phyloP scores from a whole-genome alignment of 2,329 filamentous ascomycete genomes.

The Pseudogymnoascus sp. region DNA sequence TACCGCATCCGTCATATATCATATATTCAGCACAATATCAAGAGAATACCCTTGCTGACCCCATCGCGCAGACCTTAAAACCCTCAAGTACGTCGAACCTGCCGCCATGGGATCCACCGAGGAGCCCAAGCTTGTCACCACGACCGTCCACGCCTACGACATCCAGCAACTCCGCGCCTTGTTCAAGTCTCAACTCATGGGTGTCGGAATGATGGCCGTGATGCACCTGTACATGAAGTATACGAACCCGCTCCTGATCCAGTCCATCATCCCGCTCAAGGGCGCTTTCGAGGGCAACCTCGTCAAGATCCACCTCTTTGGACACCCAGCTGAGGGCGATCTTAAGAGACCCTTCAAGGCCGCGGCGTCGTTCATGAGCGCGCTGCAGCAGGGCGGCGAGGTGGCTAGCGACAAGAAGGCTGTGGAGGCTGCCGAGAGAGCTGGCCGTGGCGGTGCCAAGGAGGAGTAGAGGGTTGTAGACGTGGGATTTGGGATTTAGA shows the following conservation, averaged over 20 bases:
- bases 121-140: conserved; percentile 92
- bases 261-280: conserved; percentile 98
- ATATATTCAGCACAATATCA: neutral
- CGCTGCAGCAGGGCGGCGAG: conserved; percentile 54
- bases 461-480: conserved; percentile 47
- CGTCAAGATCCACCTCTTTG: conserved; percentile 89
- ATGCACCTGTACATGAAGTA: conserved; percentile 99
- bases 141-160: conserved; percentile 94
- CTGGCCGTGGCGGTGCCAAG: conserved; percentile 62
- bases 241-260: conserved; percentile 97
- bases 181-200: conserved; percentile 90
- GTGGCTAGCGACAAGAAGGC: conserved; percentile 86
- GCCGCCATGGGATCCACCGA: conserved; percentile 86
- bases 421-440: conserved; percentile 69
- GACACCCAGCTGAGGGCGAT: conserved; percentile 77
- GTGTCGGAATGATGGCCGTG: conserved; percentile 92
- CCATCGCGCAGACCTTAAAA: conserved; percentile 69
- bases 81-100: conserved; percentile 97
- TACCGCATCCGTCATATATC: neutral
- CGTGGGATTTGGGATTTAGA: neutral
- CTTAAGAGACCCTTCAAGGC: conserved; percentile 95
- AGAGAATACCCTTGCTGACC: neutral
- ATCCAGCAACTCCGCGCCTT: conserved; percentile 71
- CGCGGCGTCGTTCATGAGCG: conserved; percentile 70
- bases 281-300: conserved; percentile 89